Conservation (phyloP, 2,329 filamentous ascomycete genomes). For the Ramularia collo-cygni region DNA sequence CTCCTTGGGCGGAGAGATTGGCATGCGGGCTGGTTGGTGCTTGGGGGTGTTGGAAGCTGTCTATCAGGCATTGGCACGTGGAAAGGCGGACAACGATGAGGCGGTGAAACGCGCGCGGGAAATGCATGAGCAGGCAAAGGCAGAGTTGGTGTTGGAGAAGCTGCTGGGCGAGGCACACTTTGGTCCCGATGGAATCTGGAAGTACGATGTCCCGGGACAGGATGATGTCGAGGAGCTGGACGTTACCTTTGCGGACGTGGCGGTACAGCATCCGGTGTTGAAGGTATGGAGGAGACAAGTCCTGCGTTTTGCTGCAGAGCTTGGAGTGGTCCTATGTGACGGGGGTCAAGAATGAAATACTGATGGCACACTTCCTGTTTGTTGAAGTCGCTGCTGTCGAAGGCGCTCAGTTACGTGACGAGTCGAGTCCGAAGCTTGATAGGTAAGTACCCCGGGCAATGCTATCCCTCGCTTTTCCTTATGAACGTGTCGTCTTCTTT, state of each 20-base stretch:
- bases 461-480: too few relatives aligned
- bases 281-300: slow-evolving; percentile 49
- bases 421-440: too few relatives aligned
- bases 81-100: slow-evolving; percentile 4
- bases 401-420: too few relatives aligned
- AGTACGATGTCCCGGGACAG: slow-evolving; percentile 44
- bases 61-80: slow-evolving; percentile 38
- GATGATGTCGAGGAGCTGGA: slow-evolving; percentile 28
- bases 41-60: slow-evolving; percentile 74
- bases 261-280: slow-evolving; percentile 60
- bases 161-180: slow-evolving; percentile 64
- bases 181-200: slow-evolving; percentile 64
- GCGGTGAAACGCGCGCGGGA: slow-evolving; percentile 16
- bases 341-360: too few relatives aligned
- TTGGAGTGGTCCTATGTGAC: too few relatives aligned
- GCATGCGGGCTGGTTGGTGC: slow-evolving; percentile 64
- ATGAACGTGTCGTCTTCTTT: too few relatives aligned
- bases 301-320: slow-evolving; percentile 4
- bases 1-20: slow-evolving; percentile 72
- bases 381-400: too few relatives aligned
- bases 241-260: slow-evolving; percentile 56
- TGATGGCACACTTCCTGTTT: too few relatives aligned
- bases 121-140: slow-evolving; percentile 29
- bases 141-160: slow-evolving; percentile 43
- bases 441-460: too few relatives aligned